Base-by-base conservation (phyloP, 2,329 filamentous ascomycete genomes). In the Fusarium zealandicum region DNA sequence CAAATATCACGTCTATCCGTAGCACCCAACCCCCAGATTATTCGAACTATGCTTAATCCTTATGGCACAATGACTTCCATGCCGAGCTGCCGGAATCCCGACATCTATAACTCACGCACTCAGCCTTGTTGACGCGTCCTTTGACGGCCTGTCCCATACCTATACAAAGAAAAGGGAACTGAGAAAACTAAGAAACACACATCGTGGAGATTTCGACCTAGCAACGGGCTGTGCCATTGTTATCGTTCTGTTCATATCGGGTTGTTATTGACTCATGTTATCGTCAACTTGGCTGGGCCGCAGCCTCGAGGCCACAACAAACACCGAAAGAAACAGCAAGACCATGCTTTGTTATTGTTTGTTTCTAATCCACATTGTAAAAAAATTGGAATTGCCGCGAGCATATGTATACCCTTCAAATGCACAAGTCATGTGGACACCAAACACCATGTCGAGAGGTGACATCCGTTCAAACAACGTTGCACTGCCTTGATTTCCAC, bases 61-160 rank as follows among this genome's bases (percentile, higher is more conserved):
- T 10, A 14, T 11, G 32, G 14, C 12, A 14, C 33, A 17, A 3
- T 14, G 40, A 30, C n/a, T 14, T 31, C 20, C 32, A 18, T 32
- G 14, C 42, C 42, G 43, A 38, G 16, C 11, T 31, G 17, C 43
- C 43, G 25, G 8, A 25, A 25, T 7, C 22, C 20, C 6, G 7
- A 9, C 9, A 25, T 25, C 6, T 8, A 25, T n/a, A 20, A 20
- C 20, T 25, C 35, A 47, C 35, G 35, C 27, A 47, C 44, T 32
- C 35, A 39, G 35, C 35, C 35, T 39, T 39, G 44, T 47, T 39
- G 44, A 39, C 35, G 35, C 27, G 44, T 32, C 35, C 35, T 25
- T 31, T 27, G 6, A 14, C 3, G 16, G 20, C 11, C 8, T 11
- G 6, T 39, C n/a, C 22, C 22, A 25, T 8, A 9, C 22, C 8